A percentile compares a stretch with the other conserved stretches of the same genome.
Conservation (phyloP, 768 basidiomycete genomes). For the Boletus tylopilopsis region DNA sequence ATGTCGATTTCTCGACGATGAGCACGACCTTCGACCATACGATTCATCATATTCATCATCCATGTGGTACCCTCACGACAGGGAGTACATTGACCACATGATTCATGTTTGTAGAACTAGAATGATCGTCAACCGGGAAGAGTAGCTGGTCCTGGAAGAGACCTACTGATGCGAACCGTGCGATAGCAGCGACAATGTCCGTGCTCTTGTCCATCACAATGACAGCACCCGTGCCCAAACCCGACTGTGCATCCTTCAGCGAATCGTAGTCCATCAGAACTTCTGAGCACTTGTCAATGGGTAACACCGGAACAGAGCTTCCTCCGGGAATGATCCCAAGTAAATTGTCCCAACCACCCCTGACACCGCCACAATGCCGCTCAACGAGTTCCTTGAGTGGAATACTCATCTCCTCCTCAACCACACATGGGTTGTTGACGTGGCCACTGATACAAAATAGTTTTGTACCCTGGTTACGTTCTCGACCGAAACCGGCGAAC, state of each 20-base stretch:
- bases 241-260: slow-evolving; percentile 92
- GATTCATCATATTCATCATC: slow-evolving; percentile 99
- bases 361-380: slow-evolving; percentile 94
- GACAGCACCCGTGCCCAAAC: slow-evolving; percentile 95
- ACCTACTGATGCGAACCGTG: slow-evolving; percentile 79
- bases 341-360: slow-evolving; percentile 95
- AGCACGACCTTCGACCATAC: slow-evolving; percentile 88
- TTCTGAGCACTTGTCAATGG: slow-evolving; percentile 75
- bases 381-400: slow-evolving; percentile 91
- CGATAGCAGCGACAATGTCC: slow-evolving; percentile 91
- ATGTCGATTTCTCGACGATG: slow-evolving; percentile 96
- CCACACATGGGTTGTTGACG: slow-evolving; percentile 96
- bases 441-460: slow-evolving; percentile 95
- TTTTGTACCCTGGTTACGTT: slow-evolving; percentile 95
- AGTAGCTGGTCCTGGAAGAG: not conserved
- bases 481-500: slow-evolving; percentile 91
- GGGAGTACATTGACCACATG: slow-evolving; percentile 95
- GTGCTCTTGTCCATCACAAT: slow-evolving; percentile 99
- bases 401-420: slow-evolving; percentile 99
- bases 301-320: slow-evolving; percentile 89
- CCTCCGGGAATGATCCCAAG: slow-evolving; percentile 97
- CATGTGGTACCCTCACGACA: slow-evolving; percentile 95
- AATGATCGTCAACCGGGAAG: slow-evolving; percentile 4
- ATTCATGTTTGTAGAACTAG: slow-evolving; percentile 97
- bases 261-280: slow-evolving; percentile 99